Evolutionary conservation across 495 filamentous ascomycete genomes (phyloP).

Genomic region (Penicillium psychrofluorescens): DNA sequence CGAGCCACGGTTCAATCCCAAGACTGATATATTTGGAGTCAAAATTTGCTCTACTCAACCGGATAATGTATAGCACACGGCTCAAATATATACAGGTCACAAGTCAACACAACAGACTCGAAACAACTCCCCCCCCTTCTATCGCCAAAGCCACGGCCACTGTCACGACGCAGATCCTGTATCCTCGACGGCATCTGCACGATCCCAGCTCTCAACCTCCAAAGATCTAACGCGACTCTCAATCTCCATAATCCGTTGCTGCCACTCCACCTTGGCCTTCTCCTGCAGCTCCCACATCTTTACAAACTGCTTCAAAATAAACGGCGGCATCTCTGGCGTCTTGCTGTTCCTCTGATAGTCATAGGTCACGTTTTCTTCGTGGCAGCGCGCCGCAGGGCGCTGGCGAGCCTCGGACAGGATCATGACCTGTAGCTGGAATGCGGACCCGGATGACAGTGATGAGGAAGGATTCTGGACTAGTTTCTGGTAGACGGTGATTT

Average conservation of each 20-base stretch:
- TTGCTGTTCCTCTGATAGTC: slow-evolving; percentile 59
- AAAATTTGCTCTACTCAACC: no score
- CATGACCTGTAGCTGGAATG: slow-evolving; percentile 51
- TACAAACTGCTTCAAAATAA: slow-evolving; percentile 59
- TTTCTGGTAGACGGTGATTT: slow-evolving; percentile 82
- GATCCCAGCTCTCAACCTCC: slow-evolving; percentile 72
- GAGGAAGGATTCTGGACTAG: slow-evolving; percentile 48
- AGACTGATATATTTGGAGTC: no score
- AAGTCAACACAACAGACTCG: no score
- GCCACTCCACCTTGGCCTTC: slow-evolving; percentile 41
- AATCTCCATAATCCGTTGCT: slow-evolving; percentile 46
- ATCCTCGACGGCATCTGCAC: slow-evolving; percentile 63
- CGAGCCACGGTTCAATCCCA: no score
- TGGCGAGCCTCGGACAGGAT: slow-evolving; percentile 76
- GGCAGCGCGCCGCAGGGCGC: slow-evolving; percentile 67
- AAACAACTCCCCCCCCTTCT: no score
- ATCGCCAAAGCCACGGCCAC: no score
- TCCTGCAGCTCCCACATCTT: slow-evolving; percentile 63
- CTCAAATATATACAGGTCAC: no score
- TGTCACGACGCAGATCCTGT: slow-evolving; percentile 41
- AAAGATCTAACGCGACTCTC: slow-evolving; percentile 48
- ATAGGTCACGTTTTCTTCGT: slow-evolving; percentile 81
- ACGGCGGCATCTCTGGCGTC: slow-evolving; percentile 50
- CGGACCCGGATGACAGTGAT: slow-evolving; percentile 28
- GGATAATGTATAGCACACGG: no score